phyloP scores from a whole-genome alignment of 768 basidiomycete species.

The Xerocomus spinulosus region DNA sequence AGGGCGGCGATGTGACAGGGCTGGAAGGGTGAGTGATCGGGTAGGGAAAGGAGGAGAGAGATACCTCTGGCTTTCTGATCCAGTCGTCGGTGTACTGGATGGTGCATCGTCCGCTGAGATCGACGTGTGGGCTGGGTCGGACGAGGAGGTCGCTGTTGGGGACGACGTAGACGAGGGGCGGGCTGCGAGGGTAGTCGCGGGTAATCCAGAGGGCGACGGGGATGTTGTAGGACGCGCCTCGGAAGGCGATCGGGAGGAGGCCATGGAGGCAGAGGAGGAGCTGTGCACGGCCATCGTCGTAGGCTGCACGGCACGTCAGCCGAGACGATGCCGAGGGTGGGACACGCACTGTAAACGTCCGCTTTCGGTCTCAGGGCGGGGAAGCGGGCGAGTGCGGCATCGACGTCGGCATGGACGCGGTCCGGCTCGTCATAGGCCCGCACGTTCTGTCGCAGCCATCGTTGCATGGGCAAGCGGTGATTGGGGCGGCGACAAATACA shows the following conservation, averaged over 20 bases:
- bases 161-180: constrained; percentile 88
- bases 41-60: constrained; percentile 5
- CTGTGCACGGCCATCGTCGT: constrained; percentile 92
- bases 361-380: constrained; percentile 69
- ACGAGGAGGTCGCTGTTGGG: constrained; percentile 91
- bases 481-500: constrained; percentile 10
- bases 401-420: constrained; percentile 60
- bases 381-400: constrained; percentile 50
- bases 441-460: constrained; percentile 66
- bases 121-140: constrained; percentile 67
- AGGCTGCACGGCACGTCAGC: constrained; percentile 46
- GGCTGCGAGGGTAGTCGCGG: constrained; percentile 72
- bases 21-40: constrained; percentile 36
- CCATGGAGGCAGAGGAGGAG: constrained; percentile 89
- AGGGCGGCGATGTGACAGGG: constrained; percentile 72
- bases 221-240: constrained; percentile 81
- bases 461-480: constrained; percentile 20
- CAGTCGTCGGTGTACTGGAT: constrained; percentile 72
- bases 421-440: constrained; percentile 52
- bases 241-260: constrained; percentile 81
- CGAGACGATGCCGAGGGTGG: background rate
- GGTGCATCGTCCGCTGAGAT: constrained; percentile 71
- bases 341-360: constrained; percentile 72
- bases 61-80: constrained; percentile 68
- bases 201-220: constrained; percentile 88